Evolutionary conservation across 2,329 filamentous ascomycete genomes (phyloP).

Genomic region (Allantophomopsis cytisporea): DNA sequence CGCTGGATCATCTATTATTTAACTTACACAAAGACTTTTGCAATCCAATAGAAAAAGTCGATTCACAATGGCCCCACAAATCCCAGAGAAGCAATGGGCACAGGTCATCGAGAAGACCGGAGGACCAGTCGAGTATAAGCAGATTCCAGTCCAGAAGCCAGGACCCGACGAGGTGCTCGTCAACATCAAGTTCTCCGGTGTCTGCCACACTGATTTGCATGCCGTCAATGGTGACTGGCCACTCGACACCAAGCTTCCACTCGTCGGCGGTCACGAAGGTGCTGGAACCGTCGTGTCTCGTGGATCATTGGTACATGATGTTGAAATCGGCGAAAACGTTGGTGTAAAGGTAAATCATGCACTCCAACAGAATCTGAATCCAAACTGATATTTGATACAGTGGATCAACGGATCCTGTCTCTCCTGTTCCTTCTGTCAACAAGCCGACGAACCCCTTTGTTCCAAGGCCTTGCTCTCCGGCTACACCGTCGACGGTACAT

Average conservation of each 20-base stretch:
- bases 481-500: slow-evolving; percentile 85
- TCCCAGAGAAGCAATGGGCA: slow-evolving; percentile 82
- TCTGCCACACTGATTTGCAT: slow-evolving; percentile 79
- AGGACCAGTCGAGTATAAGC: slow-evolving; percentile 59
- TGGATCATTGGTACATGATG: slow-evolving; percentile 63
- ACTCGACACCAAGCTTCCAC: slow-evolving; percentile 64
- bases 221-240: slow-evolving; percentile 89
- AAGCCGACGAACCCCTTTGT: slow-evolving; percentile 74
- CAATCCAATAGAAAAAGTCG: not conserved
- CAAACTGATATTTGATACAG: slow-evolving; percentile 15
- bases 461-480: slow-evolving; percentile 62
- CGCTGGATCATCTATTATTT: no score
- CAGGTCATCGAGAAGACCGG: slow-evolving; percentile 78
- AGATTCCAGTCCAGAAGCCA: slow-evolving; percentile 70
- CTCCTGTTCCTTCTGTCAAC: slow-evolving; percentile 70
- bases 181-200: slow-evolving; percentile 81
- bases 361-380: not conserved
- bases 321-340: slow-evolving; percentile 72
- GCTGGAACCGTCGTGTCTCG: slow-evolving; percentile 73
- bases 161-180: slow-evolving; percentile 83
- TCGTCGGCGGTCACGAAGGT: slow-evolving; percentile 72
- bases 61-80: slow-evolving; percentile 22
- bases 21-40: no score
- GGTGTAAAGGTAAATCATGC: slow-evolving; percentile 50
- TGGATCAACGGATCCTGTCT: slow-evolving; percentile 88